These are phyloP conservation scores for Waitea zeae DNA, from an alignment of 1,284 basidiomycete species.

Conservation along the genomic window DNA sequence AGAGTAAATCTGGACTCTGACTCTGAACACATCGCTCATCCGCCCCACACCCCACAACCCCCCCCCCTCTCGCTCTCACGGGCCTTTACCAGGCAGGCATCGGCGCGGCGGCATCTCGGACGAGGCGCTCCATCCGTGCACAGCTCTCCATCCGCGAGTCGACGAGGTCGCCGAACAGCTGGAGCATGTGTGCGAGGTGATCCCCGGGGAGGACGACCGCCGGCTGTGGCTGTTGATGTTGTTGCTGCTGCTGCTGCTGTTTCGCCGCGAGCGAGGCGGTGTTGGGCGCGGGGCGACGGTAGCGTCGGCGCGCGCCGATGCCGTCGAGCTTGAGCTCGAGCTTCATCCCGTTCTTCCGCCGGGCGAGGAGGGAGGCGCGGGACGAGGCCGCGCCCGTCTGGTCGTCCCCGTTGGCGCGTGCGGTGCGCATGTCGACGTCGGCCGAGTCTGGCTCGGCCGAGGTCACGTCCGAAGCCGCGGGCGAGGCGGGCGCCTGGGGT, in stretches of 20 bases:
- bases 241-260: constrained; percentile 13
- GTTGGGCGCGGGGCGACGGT: constrained; percentile 12
- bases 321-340: constrained; percentile 28
- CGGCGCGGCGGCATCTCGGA: constrained; percentile 30
- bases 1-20: too few relatives aligned
- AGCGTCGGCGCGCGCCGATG: constrained; percentile 15
- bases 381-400: too few relatives aligned
- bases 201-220: constrained; percentile 13
- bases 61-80: too few relatives aligned
- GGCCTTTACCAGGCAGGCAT: too few relatives aligned
- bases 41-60: too few relatives aligned
- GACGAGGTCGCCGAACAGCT: constrained; percentile 54
- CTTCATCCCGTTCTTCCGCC: constrained; percentile 29
- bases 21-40: too few relatives aligned
- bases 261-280: constrained; percentile 6
- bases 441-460: constrained; percentile 15
- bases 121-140: constrained; percentile 38
- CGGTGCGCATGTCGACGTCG: constrained; percentile 5
- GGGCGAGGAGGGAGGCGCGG: constrained; percentile 21
- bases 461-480: constrained; percentile 6
- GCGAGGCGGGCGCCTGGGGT: constrained; percentile 3
- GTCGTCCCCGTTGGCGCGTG: constrained; percentile 8
- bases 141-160: constrained; percentile 61
- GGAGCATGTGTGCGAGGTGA: constrained; percentile 34
- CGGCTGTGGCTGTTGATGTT: constrained; percentile 5